These are phyloP conservation scores for Metarhizium brunneum DNA, from an alignment of 2,329 filamentous ascomycete genomes.

Conservation along the genomic window DNA sequence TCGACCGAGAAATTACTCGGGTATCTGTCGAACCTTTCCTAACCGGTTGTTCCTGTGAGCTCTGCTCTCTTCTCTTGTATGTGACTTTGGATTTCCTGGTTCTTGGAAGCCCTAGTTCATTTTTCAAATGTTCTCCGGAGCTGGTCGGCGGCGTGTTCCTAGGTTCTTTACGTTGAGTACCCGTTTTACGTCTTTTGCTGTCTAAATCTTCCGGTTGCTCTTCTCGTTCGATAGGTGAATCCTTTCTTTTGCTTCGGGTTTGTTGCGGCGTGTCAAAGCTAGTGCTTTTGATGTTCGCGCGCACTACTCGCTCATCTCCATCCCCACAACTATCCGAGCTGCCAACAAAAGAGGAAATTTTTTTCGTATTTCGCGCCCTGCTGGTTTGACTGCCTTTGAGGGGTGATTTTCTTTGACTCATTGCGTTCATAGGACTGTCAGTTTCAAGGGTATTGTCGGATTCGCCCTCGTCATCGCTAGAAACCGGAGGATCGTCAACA, in stretches of 20 bases:
- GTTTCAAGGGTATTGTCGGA: background rate
- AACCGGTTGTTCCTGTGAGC: slow-evolving; percentile 14
- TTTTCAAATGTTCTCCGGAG: slow-evolving; percentile 14
- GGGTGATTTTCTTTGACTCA: background rate
- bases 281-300: slow-evolving; percentile 24
- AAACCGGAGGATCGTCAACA: slow-evolving; percentile 16
- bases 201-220: background rate
- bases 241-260: slow-evolving; percentile 4
- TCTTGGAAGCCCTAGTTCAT: slow-evolving; percentile 16
- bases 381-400: background rate
- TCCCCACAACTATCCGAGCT: slow-evolving; percentile 14
- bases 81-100: slow-evolving; percentile 11
- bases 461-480: slow-evolving; percentile 18
- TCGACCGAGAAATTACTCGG: background rate
- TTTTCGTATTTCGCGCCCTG: slow-evolving; percentile 10
- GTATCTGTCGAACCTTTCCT: slow-evolving; percentile 2
- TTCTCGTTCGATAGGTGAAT: background rate
- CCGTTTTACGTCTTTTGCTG: slow-evolving; percentile 6
- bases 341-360: background rate
- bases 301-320: slow-evolving; percentile 15
- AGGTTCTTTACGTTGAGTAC: background rate
- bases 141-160: slow-evolving; percentile 4
- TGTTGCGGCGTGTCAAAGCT: slow-evolving; percentile 15
- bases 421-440: background rate
- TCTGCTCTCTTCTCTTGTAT: slow-evolving; percentile 14